Evolutionary conservation across 768 basidiomycete genomes (phyloP).

Genomic region (Grammothele lineata): DNA sequence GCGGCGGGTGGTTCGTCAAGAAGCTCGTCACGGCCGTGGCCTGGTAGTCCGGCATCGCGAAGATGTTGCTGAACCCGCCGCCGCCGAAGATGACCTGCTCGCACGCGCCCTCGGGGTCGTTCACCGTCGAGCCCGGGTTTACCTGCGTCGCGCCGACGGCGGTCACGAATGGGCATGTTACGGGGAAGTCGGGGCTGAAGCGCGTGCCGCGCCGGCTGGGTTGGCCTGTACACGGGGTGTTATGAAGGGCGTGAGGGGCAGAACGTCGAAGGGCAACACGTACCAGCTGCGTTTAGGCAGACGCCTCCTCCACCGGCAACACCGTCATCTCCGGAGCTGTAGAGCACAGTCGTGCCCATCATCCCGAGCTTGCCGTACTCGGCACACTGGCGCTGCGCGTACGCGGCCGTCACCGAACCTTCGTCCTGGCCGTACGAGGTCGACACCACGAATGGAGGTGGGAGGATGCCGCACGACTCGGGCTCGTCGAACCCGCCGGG

Average conservation of each 20-base stretch:
- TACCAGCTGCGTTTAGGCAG: slow-evolving; percentile 31
- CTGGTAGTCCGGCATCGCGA: slow-evolving; percentile 35
- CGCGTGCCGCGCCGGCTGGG: slow-evolving; percentile 21
- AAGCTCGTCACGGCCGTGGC: slow-evolving; percentile 25
- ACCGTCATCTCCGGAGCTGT: slow-evolving; percentile 40
- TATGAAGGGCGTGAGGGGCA: too few species aligned
- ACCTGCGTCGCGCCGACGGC: slow-evolving; percentile 35
- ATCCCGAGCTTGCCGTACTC: slow-evolving; percentile 42
- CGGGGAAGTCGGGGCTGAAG: slow-evolving; percentile 43
- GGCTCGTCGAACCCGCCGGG: slow-evolving; percentile 35
- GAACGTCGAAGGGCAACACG: too few species aligned
- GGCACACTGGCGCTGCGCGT: slow-evolving; percentile 36
- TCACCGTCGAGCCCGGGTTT: slow-evolving; percentile 28
- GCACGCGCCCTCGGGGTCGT: slow-evolving; percentile 34
- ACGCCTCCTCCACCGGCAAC: slow-evolving; percentile 32
- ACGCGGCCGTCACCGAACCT: slow-evolving; percentile 28
- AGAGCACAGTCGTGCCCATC: slow-evolving; percentile 35
- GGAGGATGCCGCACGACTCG: slow-evolving; percentile 34
- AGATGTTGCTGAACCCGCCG: slow-evolving; percentile 39
- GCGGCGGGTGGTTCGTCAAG: slow-evolving; percentile 30
- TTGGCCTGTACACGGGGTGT: slow-evolving; percentile 18
- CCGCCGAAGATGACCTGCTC: slow-evolving; percentile 33
- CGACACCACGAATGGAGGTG: slow-evolving; percentile 36
- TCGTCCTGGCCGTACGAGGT: slow-evolving; percentile 37
- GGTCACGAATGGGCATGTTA: slow-evolving; percentile 38